Percentiles rank a stretch among this genome's conserved stretches.
These are phyloP conservation scores for Capniomyces stellatus DNA, from an alignment of 371 early-diverging fungal genomes.

Conservation along the genomic window DNA sequence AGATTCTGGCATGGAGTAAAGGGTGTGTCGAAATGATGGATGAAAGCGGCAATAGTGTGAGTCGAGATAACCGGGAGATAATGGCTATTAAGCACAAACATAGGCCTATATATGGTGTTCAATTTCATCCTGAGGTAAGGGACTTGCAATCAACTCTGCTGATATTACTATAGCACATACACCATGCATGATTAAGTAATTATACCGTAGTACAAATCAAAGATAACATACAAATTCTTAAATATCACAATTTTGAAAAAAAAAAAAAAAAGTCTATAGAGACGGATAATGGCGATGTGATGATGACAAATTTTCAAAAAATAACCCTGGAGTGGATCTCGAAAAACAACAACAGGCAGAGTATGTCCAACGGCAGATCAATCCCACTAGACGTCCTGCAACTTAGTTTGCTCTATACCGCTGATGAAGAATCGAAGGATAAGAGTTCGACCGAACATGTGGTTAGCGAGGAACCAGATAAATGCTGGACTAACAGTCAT, in stretches of 20 bases:
- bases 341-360: background rate
- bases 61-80: conserved; percentile 23
- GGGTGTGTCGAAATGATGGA: background rate
- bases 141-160: no score
- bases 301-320: conserved; percentile 53
- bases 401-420: no score
- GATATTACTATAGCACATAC: no score
- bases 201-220: no score
- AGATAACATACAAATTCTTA: no score
- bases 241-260: no score
- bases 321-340: conserved; percentile 17
- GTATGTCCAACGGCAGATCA: background rate
- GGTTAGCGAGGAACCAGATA: no score
- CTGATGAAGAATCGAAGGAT: no score
- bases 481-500: no score
- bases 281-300: conserved; percentile 47
- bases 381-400: no score
- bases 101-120: conserved; percentile 74
- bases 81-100: conserved; percentile 66
- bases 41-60: background rate
- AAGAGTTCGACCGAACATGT: no score
- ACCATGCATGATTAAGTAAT: no score
- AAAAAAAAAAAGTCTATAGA: conserved; percentile 40
- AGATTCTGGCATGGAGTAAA: conserved; percentile 11
- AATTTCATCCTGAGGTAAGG: conserved; percentile 78